Conservation (phyloP, 108 stramenopile genomes). For the Skeletonema potamos region DNA sequence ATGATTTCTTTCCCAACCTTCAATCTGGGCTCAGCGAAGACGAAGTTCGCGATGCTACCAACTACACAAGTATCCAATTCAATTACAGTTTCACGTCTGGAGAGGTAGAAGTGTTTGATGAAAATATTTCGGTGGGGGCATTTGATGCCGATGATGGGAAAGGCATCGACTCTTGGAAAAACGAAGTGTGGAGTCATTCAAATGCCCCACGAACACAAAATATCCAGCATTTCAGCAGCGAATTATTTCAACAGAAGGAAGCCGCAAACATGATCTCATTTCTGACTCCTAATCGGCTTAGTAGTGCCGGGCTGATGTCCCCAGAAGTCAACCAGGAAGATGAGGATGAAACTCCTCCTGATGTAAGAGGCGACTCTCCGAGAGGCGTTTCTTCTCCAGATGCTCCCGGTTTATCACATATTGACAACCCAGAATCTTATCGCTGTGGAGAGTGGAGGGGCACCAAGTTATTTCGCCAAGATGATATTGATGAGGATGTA, state of each 20-base stretch:
- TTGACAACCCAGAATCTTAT: not conserved
- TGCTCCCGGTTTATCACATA: conserved; percentile 9
- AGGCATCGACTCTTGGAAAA: conserved; percentile 11
- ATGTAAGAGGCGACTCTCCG: conserved; percentile 31
- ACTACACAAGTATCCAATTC: conserved; percentile 40
- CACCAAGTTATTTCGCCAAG: not conserved
- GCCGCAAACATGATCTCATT: conserved; percentile 54
- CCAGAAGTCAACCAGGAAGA: conserved; percentile 8
- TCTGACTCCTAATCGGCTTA: conserved; percentile 36
- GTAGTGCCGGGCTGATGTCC: conserved; percentile 21
- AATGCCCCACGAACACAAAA: too few relatives aligned
- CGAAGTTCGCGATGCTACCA: conserved; percentile 39
- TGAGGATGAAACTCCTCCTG: conserved; percentile 22
- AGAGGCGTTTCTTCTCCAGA: conserved; percentile 2
- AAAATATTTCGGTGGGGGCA: not conserved
- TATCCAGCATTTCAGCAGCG: not conserved
- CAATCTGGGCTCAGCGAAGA: conserved; percentile 4
- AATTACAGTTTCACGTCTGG: conserved; percentile 5
- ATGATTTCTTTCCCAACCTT: not conserved
- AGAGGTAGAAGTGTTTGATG: conserved; percentile 38
- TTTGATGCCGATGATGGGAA: not conserved
- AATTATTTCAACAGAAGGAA: conserved; percentile 59
- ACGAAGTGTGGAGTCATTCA: conserved; percentile 32
- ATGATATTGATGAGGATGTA: conserved; percentile 16
- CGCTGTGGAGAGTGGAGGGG: conserved; percentile 18